phyloP scores from a whole-genome alignment of 2,329 filamentous ascomycete species.

The Ambrosiella beaveri region DNA sequence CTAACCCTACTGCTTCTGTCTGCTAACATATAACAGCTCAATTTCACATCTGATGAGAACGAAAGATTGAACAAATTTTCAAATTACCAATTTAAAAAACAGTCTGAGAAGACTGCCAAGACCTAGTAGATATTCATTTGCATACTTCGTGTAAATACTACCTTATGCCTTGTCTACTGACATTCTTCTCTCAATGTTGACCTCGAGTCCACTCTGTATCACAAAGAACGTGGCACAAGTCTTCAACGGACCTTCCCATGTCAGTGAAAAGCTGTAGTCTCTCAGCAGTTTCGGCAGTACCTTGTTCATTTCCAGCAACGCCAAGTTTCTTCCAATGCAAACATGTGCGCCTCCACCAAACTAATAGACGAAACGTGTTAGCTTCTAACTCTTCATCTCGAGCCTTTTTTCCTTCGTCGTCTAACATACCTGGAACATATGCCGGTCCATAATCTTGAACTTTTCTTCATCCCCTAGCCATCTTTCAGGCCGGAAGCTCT shows the following conservation, averaged over 20 bases:
- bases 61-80: not conserved
- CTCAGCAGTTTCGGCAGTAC: slow-evolving; percentile 35
- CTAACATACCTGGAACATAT: slow-evolving; percentile 35
- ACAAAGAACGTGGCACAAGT: slow-evolving; percentile 43
- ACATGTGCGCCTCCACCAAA: slow-evolving; percentile 38
- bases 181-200: slow-evolving; percentile 26
- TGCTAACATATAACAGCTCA: not conserved
- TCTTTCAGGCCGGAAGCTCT: slow-evolving; percentile 34
- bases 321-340: slow-evolving; percentile 38
- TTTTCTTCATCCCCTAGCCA: slow-evolving; percentile 33
- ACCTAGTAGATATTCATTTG: not conserved
- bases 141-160: not conserved
- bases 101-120: not conserved
- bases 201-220: slow-evolving; percentile 28
- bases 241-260: slow-evolving; percentile 30
- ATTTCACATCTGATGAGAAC: not conserved
- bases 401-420: not conserved
- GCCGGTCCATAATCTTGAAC: slow-evolving; percentile 32
- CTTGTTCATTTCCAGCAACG: slow-evolving; percentile 42
- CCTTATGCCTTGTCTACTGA: not conserved
- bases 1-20: not conserved
- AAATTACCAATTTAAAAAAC: not conserved
- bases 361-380: slow-evolving; percentile 16
- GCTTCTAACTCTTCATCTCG: not conserved
- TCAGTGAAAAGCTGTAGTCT: slow-evolving; percentile 36